These are phyloP conservation scores for Xenosphaeropsis pyriputrescens DNA, from an alignment of 2,329 filamentous ascomycete species.

Conservation along the genomic window DNA sequence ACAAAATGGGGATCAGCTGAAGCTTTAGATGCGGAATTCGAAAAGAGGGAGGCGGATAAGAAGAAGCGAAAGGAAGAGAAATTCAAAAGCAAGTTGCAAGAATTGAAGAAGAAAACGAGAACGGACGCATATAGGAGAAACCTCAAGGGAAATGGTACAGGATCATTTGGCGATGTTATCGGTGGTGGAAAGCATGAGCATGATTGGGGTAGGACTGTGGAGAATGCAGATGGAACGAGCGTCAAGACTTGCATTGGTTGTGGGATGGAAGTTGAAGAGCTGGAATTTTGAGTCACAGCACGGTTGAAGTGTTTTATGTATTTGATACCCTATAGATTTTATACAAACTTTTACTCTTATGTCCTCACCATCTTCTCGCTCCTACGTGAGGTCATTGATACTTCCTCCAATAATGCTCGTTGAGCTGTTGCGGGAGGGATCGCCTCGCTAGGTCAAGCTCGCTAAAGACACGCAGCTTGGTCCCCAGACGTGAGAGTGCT, in stretches of 20 bases:
- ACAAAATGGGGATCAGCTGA: constrained; percentile 86
- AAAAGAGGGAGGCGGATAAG: constrained; percentile 61
- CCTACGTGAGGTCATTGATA: too few relatives aligned
- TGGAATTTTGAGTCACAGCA: constrained; percentile 24
- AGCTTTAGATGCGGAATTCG: constrained; percentile 78
- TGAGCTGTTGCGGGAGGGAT: too few relatives aligned
- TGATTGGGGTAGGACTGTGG: constrained; percentile 64
- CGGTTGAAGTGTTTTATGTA: too few relatives aligned
- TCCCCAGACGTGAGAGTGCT: too few relatives aligned
- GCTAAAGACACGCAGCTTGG: too few relatives aligned
- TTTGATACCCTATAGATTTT: too few relatives aligned
- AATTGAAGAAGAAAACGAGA: constrained; percentile 84
- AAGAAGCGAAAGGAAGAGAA: constrained; percentile 81
- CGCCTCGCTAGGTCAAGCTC: too few relatives aligned
- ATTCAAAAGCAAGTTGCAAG: constrained; percentile 76
- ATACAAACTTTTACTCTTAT: too few relatives aligned
- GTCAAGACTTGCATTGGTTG: constrained; percentile 69
- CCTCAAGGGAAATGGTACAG: constrained; percentile 32
- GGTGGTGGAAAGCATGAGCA: constrained; percentile 67
- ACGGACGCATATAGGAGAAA: constrained; percentile 78
- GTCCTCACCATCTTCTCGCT: too few relatives aligned
- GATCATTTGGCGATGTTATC: constrained; percentile 64
- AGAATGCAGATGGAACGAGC: constrained; percentile 57
- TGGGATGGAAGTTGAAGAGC: constrained; percentile 65
- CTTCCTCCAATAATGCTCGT: too few relatives aligned